phyloP scores from a whole-genome alignment of 495 filamentous ascomycete genomes.

The Trichoderma reesei region DNA sequence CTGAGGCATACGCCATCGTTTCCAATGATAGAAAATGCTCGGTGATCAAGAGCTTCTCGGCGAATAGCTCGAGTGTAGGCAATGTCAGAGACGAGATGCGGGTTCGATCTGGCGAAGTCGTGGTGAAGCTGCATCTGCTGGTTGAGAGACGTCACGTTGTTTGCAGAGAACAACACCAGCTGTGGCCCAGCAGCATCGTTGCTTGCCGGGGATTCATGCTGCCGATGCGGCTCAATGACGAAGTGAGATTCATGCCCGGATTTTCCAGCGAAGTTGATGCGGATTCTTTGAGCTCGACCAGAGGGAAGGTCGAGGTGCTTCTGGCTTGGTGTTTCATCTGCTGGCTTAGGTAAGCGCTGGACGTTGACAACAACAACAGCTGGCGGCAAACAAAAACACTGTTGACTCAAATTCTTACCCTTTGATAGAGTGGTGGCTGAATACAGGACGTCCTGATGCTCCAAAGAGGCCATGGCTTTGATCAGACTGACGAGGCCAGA shows the following conservation, averaged over 20 bases:
- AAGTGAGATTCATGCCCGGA: neutral
- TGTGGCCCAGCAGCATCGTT: neutral
- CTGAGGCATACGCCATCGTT: neutral
- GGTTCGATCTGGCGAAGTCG: neutral
- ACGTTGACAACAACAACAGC: neutral
- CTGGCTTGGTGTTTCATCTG: neutral
- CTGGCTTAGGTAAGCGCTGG: neutral
- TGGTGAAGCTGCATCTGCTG: neutral
- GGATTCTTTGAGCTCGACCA: slow-evolving; percentile 19
- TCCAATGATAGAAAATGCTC: slow-evolving; percentile 7
- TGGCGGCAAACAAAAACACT: neutral
- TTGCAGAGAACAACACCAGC: slow-evolving; percentile 6
- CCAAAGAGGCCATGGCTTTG: slow-evolving; percentile 37
- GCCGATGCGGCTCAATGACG: neutral
- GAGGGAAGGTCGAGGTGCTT: slow-evolving; percentile 17
- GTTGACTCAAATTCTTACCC: neutral
- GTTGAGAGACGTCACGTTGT: neutral
- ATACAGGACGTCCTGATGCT: slow-evolving; percentile 30
- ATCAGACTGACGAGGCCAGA: slow-evolving; percentile 39
- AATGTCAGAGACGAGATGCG: neutral
- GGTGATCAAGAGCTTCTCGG: neutral
- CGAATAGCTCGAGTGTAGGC: slow-evolving; percentile 10
- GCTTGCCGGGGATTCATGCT: neutral
- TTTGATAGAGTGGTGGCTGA: neutral
- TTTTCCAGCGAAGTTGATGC: slow-evolving; percentile 37